These are phyloP conservation scores for Aureobasidium sp. DNA, from an alignment of 2,329 filamentous ascomycete genomes.

Conservation along the genomic window DNA sequence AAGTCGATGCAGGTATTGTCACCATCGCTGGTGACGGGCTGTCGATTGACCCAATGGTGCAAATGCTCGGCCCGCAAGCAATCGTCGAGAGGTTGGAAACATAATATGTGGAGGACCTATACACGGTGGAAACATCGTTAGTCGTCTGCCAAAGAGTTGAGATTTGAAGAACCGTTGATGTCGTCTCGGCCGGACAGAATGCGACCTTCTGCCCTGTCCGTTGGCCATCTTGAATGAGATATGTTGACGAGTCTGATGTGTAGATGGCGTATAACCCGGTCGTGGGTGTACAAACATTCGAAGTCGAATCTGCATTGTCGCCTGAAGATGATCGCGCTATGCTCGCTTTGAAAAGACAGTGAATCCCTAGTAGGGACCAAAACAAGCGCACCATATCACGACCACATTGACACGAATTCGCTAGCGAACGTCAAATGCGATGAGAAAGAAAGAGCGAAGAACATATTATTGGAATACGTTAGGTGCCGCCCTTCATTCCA, in stretches of 20 bases:
- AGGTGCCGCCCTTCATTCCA: conserved; percentile 1
- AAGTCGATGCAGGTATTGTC: neutral
- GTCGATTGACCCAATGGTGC: neutral
- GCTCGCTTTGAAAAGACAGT: neutral
- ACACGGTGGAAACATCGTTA: conserved; percentile 11
- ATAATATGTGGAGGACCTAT: conserved; percentile 11
- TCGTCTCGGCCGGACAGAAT: neutral
- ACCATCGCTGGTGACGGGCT: neutral
- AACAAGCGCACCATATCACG: neutral
- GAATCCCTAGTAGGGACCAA: neutral
- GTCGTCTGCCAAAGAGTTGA: conserved; percentile 8
- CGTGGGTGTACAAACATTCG: neutral
- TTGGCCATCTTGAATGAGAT: neutral
- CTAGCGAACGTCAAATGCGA: neutral
- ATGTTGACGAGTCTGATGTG: conserved; percentile 6
- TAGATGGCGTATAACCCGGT: conserved; percentile 2
- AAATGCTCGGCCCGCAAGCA: neutral
- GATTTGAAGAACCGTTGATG: conserved; percentile 4
- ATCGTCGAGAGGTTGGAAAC: conserved; percentile 5
- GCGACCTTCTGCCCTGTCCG: neutral
- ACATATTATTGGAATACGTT: neutral
- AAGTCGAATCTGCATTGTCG: neutral
- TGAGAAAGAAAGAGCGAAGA: neutral
- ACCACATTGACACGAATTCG: neutral
- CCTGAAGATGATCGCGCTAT: neutral